phyloP scores from a whole-genome alignment of 768 basidiomycete genomes.

The Gelatoporia subvermispora region DNA sequence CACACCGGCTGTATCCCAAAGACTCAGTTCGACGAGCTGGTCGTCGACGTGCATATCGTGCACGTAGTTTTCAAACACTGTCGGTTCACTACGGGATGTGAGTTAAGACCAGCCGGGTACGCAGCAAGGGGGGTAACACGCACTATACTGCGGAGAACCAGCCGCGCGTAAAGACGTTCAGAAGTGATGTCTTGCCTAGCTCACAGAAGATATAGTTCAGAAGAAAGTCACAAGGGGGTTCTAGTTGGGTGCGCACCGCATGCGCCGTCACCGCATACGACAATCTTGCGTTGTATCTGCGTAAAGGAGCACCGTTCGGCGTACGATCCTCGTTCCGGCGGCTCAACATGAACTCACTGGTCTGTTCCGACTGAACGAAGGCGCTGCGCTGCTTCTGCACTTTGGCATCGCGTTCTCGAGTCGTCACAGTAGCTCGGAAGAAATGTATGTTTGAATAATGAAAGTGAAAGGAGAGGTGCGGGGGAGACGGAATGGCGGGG shows the following conservation, averaged over 20 bases:
- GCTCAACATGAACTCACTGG: slow-evolving; percentile 34
- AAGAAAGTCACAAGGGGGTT: not conserved
- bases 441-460: no score
- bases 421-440: not conserved
- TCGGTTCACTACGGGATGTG: slow-evolving; percentile 61
- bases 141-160: slow-evolving; percentile 95
- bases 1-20: slow-evolving; percentile 97
- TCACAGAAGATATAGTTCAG: slow-evolving; percentile 1
- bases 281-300: slow-evolving; percentile 58
- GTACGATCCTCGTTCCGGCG: not conserved
- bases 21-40: slow-evolving; percentile 80
- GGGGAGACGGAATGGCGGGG: no score
- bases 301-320: not conserved
- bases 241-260: slow-evolving; percentile 57
- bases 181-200: slow-evolving; percentile 73
- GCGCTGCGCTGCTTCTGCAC: slow-evolving; percentile 49
- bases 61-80: slow-evolving; percentile 97
- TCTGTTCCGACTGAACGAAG: slow-evolving; percentile 53
- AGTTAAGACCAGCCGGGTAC: not conserved
- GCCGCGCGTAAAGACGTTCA: slow-evolving; percentile 86
- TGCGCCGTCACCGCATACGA: slow-evolving; percentile 96
- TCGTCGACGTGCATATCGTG: slow-evolving; percentile 87
- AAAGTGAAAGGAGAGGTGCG: no score
- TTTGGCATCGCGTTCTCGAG: slow-evolving; percentile 37
- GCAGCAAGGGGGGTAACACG: slow-evolving; percentile 23